A percentile compares a stretch with the other conserved stretches of the same genome.
Evolutionary conservation across 331 rosid genomes (phyloP).

Genomic region (Malus hybrid): DNA sequence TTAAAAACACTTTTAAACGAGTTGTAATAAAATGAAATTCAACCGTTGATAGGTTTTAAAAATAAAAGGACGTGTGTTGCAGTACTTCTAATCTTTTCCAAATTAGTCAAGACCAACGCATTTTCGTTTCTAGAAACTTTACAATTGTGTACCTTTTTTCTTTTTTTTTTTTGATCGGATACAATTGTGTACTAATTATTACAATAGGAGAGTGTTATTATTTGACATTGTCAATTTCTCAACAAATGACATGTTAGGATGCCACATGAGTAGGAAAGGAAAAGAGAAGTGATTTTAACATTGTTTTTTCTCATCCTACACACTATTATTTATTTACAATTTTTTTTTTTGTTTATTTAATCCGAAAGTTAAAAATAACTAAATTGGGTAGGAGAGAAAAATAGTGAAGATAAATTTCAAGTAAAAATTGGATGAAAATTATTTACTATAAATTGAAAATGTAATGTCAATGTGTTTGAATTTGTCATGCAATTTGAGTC

Average conservation of each 20-base stretch:
- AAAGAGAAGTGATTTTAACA: background rate
- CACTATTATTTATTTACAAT: no score
- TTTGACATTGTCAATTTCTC: background rate
- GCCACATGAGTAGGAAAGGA: background rate
- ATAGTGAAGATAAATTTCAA: background rate
- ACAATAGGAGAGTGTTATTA: background rate
- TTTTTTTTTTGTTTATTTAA: no score
- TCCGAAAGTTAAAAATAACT: background rate
- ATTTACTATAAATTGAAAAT: background rate
- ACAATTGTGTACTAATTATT: no score
- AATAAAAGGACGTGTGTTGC: background rate
- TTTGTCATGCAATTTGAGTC: no score
- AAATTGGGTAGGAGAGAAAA: background rate
- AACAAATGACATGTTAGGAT: background rate
- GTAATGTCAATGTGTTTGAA: background rate
- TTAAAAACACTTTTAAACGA: no score
- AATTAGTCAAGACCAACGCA: background rate
- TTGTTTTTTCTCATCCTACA: no score
- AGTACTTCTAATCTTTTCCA: background rate
- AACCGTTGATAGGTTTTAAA: no score
- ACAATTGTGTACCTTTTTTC: no score
- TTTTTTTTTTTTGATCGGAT: no score
- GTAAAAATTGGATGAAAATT: background rate
- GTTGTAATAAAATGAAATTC: no score
- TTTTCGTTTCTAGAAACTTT: background rate